Conservation (phyloP, 257 asterid genomes). For the Fraxinus anomala region DNA sequence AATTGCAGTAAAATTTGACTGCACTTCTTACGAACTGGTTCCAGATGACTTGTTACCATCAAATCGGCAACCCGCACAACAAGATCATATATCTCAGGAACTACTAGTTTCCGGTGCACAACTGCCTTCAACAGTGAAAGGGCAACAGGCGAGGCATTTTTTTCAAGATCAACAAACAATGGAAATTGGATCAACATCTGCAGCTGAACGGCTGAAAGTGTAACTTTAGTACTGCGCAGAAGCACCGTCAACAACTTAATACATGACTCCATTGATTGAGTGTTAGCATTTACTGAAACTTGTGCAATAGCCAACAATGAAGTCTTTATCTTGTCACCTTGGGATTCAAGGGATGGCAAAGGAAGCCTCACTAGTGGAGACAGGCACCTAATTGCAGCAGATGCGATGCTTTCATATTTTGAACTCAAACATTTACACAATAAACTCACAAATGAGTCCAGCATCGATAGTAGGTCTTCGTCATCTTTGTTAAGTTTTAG, state of each 20-base stretch:
- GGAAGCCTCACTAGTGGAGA: conserved; percentile 68
- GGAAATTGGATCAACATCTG: conserved; percentile 85
- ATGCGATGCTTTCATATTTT: conserved; percentile 65
- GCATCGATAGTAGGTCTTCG: conserved; percentile 49
- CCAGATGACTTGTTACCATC: conserved; percentile 86
- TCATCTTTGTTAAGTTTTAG: conserved; percentile 56
- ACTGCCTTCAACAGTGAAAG: conserved; percentile 86
- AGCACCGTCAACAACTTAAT: conserved; percentile 71
- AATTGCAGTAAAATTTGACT: conserved; percentile 80
- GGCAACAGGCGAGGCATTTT: conserved; percentile 69
- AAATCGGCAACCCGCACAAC: conserved; percentile 69
- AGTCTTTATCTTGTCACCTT: conserved; percentile 70
- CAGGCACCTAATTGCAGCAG: conserved; percentile 72
- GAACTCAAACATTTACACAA: conserved; percentile 74
- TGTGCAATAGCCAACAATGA: conserved; percentile 79
- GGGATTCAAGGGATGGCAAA: conserved; percentile 69
- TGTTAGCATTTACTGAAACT: conserved; percentile 59
- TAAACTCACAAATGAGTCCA: conserved; percentile 73
- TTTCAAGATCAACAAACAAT: conserved; percentile 77
- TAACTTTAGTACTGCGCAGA: conserved; percentile 61
- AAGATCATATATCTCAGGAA: conserved; percentile 76
- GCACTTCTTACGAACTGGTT: conserved; percentile 78
- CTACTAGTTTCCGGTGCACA: conserved; percentile 69
- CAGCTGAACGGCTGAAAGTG: conserved; percentile 76
- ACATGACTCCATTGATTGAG: conserved; percentile 78